A percentile compares a stretch with the other conserved stretches of the same genome.
Conservation (phyloP, 352 stramenopile genomes). For the Phytopythium vexans region DNA sequence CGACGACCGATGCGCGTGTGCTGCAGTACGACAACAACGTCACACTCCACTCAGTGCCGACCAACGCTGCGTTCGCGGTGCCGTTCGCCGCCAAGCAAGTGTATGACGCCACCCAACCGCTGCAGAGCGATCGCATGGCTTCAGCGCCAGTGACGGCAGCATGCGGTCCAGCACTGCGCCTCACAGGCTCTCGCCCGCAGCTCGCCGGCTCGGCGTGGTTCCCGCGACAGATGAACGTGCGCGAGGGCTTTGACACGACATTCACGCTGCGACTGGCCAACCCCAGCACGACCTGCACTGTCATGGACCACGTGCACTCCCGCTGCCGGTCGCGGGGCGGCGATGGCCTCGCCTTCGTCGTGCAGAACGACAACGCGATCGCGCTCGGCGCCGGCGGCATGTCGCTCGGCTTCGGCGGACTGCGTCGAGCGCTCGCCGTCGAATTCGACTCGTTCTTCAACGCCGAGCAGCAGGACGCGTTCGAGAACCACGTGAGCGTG, state of each 20-base stretch:
- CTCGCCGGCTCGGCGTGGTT: constrained; percentile 90
- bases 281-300: constrained; percentile 77
- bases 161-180: constrained; percentile 72
- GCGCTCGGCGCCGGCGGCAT: constrained; percentile 66
- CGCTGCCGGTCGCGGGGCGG: constrained; percentile 72
- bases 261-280: constrained; percentile 86
- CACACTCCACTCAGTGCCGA: constrained; percentile 32
- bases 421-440: constrained; percentile 83
- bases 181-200: constrained; percentile 75
- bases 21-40: constrained; percentile 27
- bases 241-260: constrained; percentile 88
- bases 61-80: constrained; percentile 33
- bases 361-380: constrained; percentile 76
- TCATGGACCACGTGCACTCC: constrained; percentile 88
- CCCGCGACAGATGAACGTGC: constrained; percentile 81
- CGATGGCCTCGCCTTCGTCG: constrained; percentile 79
- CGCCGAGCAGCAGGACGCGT: constrained; percentile 78
- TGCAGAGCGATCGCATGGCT: constrained; percentile 2
- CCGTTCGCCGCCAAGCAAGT: constrained; percentile 49
- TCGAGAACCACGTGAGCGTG: constrained; percentile 92
- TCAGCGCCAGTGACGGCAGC: constrained; percentile 30
- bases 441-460: constrained; percentile 95
- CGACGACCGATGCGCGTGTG: neutral
- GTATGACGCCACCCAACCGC: constrained; percentile 15
- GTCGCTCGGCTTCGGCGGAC: constrained; percentile 84